A percentile compares a stretch with the other conserved stretches of the same genome.
phyloP scores from a whole-genome alignment of 2,329 filamentous ascomycete genomes.

The Zymoseptoria pseudotritici region DNA sequence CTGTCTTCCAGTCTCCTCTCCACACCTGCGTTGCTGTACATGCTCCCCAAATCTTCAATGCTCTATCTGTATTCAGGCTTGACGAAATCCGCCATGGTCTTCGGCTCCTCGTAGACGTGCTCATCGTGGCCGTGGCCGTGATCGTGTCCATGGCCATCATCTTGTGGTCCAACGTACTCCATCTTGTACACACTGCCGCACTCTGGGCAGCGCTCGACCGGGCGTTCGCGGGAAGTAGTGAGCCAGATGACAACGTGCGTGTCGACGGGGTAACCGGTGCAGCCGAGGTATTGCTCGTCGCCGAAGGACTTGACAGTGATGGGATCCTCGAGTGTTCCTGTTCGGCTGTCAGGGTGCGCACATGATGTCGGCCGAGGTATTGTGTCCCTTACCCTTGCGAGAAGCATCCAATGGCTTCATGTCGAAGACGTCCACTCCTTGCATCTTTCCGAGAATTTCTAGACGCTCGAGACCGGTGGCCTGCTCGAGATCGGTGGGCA shows the following conservation, averaged over 20 bases:
- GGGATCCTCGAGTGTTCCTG: constrained; percentile 82
- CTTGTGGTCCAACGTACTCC: constrained; percentile 82
- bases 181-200: constrained; percentile 97
- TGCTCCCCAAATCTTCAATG: background rate
- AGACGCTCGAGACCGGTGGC: constrained; percentile 96
- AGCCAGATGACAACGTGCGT: constrained; percentile 89
- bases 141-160: constrained; percentile 56
- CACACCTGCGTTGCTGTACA: background rate
- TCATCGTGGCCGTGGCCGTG: constrained; percentile 40
- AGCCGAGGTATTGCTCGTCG: constrained; percentile 93
- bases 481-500: constrained; percentile 93
- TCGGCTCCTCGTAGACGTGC: constrained; percentile 67
- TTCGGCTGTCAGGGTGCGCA: constrained; percentile 1
- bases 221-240: constrained; percentile 78
- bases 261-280: constrained; percentile 89
- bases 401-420: constrained; percentile 93
- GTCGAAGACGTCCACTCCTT: constrained; percentile 95
- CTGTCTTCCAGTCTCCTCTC: background rate
- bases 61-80: constrained; percentile 85
- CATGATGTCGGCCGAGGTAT: background rate
- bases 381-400: constrained; percentile 59
- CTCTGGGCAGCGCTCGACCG: constrained; percentile 90
- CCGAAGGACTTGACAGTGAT: constrained; percentile 86
- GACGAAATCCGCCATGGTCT: constrained; percentile 94
- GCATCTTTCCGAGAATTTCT: constrained; percentile 98